These are phyloP conservation scores for Colletotrichum navitas DNA, from an alignment of 2,329 filamentous ascomycete species.

Conservation along the genomic window DNA sequence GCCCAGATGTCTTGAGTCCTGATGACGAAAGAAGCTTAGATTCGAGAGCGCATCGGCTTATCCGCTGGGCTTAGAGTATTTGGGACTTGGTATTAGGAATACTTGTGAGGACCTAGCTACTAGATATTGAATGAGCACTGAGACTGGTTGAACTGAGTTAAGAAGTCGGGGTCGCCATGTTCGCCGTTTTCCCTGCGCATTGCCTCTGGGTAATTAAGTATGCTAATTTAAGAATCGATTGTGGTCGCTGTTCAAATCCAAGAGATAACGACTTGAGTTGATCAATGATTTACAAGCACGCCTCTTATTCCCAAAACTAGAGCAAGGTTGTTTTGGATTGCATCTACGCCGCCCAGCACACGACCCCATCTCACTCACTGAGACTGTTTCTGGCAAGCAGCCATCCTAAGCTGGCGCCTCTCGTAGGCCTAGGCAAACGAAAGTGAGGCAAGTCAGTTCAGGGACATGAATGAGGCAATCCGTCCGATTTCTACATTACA, in stretches of 20 bases:
- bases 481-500: too few relatives aligned
- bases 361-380: too few relatives aligned
- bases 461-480: neutral
- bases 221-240: too few relatives aligned
- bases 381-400: too few relatives aligned
- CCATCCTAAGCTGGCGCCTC: too few relatives aligned
- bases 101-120: slow-evolving; percentile 11
- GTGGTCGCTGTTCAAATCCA: neutral
- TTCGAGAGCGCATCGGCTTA: neutral
- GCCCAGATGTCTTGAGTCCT: neutral
- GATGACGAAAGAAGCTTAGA: slow-evolving; percentile 1
- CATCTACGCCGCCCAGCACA: too few relatives aligned
- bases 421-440: neutral
- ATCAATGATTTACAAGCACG: neutral
- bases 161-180: neutral
- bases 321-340: neutral
- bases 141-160: slow-evolving; percentile 30
- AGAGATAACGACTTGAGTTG: neutral
- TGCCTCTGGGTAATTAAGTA: slow-evolving; percentile 19
- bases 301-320: too few relatives aligned
- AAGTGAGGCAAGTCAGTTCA: too few relatives aligned
- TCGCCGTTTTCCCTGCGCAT: slow-evolving; percentile 19
- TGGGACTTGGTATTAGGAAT: slow-evolving; percentile 31
- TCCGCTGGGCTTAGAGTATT: slow-evolving; percentile 29
- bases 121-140: slow-evolving; percentile 1